Percentiles rank a stretch among this genome's conserved stretches.
These are phyloP conservation scores for Chaetoceros muelleri DNA, from an alignment of 108 stramenopile species.

Conservation along the genomic window DNA sequence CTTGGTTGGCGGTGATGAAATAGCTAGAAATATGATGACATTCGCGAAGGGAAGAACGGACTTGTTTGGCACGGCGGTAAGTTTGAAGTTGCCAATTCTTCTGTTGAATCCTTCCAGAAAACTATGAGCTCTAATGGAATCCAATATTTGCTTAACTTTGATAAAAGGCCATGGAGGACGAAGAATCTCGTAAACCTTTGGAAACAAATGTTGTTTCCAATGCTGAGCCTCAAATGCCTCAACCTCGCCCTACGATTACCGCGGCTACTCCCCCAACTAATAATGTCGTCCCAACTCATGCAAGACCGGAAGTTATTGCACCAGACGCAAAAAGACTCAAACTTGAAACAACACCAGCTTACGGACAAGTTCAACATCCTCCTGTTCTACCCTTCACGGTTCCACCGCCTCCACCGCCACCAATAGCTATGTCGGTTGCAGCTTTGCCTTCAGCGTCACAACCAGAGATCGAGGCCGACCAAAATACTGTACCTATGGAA, in stretches of 20 bases:
- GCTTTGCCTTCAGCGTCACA: not conserved
- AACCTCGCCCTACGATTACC: not conserved
- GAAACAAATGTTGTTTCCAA: conserved; percentile 19
- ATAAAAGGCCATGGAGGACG: conserved; percentile 15
- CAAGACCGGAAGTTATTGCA: conserved; percentile 3
- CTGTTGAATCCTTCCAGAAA: conserved; percentile 1
- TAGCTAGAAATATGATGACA: conserved; percentile 77
- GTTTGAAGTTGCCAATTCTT: not conserved
- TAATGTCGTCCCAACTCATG: not conserved
- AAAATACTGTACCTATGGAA: not conserved
- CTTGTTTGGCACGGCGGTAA: conserved; percentile 31
- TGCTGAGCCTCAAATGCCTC: conserved; percentile 10
- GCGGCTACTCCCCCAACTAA: not conserved
- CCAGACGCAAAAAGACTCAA: conserved; percentile 14
- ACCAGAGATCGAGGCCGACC: conserved; percentile 10
- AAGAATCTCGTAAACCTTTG: conserved; percentile 1
- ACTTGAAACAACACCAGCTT: conserved; percentile 1
- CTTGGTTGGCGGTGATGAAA: conserved; percentile 80
- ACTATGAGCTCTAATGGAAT: not conserved
- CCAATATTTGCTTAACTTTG: not conserved
- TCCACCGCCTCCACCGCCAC: conserved; percentile 13
- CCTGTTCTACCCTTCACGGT: not conserved
- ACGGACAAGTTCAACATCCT: not conserved
- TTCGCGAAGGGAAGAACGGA: conserved; percentile 38
- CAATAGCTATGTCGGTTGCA: not conserved